A percentile compares a stretch with the other conserved stretches of the same genome.
Conservation (phyloP, 208 protist species). For the Trichomonas tenax region DNA sequence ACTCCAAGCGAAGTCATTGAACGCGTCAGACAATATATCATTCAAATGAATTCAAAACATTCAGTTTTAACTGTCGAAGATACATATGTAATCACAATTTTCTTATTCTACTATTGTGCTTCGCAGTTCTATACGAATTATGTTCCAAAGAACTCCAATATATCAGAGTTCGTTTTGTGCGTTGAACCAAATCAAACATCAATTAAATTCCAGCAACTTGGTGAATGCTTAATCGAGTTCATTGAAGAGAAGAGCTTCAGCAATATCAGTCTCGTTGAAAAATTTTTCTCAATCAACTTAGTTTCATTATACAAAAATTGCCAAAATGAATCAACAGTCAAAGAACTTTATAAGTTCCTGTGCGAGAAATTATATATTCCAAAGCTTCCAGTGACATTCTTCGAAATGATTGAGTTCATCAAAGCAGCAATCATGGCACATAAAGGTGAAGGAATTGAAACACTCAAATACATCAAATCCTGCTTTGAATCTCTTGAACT, state of each 20-base stretch:
- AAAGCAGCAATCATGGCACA: neutral
- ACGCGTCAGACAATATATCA: too few relatives aligned
- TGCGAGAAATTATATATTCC: neutral
- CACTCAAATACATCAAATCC: neutral
- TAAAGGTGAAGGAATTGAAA: neutral
- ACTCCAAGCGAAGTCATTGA: too few relatives aligned
- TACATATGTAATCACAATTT: neutral
- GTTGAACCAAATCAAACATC: neutral
- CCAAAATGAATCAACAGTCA: neutral
- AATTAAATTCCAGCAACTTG: neutral
- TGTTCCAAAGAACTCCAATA: neutral
- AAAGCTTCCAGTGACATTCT: neutral
- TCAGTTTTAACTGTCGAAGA: neutral
- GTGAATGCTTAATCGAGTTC: neutral
- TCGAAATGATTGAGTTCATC: neutral
- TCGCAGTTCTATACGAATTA: neutral
- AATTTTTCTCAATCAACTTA: neutral
- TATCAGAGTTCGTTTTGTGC: neutral
- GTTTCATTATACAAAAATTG: neutral
- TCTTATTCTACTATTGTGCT: neutral
- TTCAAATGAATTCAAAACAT: too few relatives aligned
- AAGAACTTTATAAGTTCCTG: neutral
- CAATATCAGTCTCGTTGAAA: neutral
- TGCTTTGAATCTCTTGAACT: neutral
- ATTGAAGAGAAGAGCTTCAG: neutral